These are phyloP conservation scores for Coemansia sp. DNA, from an alignment of 192 early-diverging fungal genomes.

Conservation along the genomic window DNA sequence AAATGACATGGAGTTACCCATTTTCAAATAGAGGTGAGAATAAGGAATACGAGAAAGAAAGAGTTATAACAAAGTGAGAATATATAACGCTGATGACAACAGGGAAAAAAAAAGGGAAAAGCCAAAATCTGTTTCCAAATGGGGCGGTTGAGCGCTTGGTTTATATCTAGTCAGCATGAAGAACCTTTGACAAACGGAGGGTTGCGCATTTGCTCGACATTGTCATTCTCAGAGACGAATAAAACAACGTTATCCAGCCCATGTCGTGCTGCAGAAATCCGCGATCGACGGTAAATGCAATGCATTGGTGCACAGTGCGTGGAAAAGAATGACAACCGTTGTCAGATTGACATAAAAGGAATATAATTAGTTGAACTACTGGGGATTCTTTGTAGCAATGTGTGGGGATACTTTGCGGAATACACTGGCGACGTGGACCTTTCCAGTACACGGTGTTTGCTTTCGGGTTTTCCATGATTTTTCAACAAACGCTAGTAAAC, in stretches of 20 bases:
- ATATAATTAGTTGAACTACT: neutral
- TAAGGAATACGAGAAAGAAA: constrained; percentile 30
- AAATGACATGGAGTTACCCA: constrained; percentile 39
- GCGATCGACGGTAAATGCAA: neutral
- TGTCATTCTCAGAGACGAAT: neutral
- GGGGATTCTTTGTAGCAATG: neutral
- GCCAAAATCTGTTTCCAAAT: neutral
- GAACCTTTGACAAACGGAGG: constrained; percentile 15
- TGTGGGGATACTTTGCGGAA: neutral
- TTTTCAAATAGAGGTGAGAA: neutral
- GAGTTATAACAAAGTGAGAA: constrained; percentile 26
- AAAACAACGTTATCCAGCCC: neutral
- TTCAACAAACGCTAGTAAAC: neutral
- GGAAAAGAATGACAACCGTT: neutral
- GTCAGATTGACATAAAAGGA: neutral
- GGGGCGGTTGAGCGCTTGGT: too few relatives aligned
- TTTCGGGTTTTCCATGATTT: neutral
- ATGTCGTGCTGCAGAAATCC: neutral
- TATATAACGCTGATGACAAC: neutral
- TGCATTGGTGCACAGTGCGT: too few relatives aligned
- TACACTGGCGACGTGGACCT: neutral
- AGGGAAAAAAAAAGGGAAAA: neutral
- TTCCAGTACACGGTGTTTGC: neutral
- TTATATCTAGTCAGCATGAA: neutral
- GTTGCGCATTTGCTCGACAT: neutral